These are phyloP conservation scores for Talaromyces trachyspermus DNA, from an alignment of 495 filamentous ascomycete species.

Conservation along the genomic window DNA sequence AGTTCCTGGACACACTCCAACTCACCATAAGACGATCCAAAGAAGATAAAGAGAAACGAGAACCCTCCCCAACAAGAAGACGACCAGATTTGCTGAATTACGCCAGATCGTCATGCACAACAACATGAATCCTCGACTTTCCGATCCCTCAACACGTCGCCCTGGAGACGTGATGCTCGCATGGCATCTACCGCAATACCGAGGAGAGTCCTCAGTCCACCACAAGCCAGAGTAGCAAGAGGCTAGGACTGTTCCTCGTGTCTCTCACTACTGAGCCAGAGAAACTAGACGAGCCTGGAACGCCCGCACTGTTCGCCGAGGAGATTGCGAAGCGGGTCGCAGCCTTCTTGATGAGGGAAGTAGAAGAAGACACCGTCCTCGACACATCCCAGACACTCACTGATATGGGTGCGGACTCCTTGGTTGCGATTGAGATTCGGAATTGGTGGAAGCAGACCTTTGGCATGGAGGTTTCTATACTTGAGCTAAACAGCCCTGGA, in stretches of 20 bases:
- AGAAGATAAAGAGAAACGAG: background rate
- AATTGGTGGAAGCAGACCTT: slow-evolving; percentile 28
- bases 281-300: background rate
- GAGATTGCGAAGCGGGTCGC: slow-evolving; percentile 24
- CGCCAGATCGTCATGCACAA: background rate
- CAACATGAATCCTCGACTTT: background rate
- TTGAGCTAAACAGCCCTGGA: too few species aligned
- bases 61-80: too few species aligned
- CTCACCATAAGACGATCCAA: background rate
- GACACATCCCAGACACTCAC: slow-evolving; percentile 13
- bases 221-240: background rate
- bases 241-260: background rate
- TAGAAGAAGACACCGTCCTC: slow-evolving; percentile 20
- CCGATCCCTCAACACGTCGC: background rate
- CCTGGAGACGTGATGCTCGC: background rate
- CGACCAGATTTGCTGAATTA: too few species aligned
- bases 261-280: background rate
- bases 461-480: slow-evolving; percentile 24
- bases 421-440: slow-evolving; percentile 26
- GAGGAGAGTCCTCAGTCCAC: background rate
- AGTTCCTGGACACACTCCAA: background rate
- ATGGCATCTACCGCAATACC: background rate
- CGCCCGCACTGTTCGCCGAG: slow-evolving; percentile 9
- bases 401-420: slow-evolving; percentile 22
- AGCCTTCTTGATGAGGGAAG: slow-evolving; percentile 22